phyloP scores from a whole-genome alignment of 768 basidiomycete species.

The Leccinum longicurvipes region DNA sequence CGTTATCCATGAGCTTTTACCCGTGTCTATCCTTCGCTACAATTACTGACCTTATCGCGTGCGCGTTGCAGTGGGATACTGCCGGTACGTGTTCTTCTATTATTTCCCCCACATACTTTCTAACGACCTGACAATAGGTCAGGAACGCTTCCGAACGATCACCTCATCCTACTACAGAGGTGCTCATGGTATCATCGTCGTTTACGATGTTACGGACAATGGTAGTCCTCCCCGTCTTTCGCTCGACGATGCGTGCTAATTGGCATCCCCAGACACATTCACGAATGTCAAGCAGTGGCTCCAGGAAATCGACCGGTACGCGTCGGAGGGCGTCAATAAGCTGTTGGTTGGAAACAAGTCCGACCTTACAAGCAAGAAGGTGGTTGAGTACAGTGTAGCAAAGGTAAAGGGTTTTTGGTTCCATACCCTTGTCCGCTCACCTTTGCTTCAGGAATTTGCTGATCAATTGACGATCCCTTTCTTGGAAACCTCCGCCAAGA shows the following conservation, averaged over 20 bases:
- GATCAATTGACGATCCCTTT: slow-evolving; percentile 92
- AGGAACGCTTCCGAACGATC: slow-evolving; percentile 98
- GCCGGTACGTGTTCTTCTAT: slow-evolving; percentile 56
- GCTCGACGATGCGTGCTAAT: slow-evolving; percentile 6
- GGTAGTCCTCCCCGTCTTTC: slow-evolving; percentile 40
- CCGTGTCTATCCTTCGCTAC: background rate
- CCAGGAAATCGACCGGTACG: slow-evolving; percentile 92
- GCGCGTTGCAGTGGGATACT: slow-evolving; percentile 77
- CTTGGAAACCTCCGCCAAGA: slow-evolving; percentile 99
- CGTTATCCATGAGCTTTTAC: background rate
- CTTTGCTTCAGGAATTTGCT: slow-evolving; percentile 74
- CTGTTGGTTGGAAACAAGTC: slow-evolving; percentile 98
- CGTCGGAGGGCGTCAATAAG: slow-evolving; percentile 98
- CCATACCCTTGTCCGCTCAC: slow-evolving; percentile 1
- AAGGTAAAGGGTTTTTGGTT: slow-evolving; percentile 49
- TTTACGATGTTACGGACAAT: slow-evolving; percentile 98
- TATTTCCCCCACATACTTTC: background rate
- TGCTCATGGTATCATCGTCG: slow-evolving; percentile 96
- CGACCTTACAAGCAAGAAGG: slow-evolving; percentile 95
- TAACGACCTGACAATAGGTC: slow-evolving; percentile 50
- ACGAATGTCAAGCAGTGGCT: slow-evolving; percentile 95
- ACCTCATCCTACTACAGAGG: slow-evolving; percentile 99
- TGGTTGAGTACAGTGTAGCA: slow-evolving; percentile 84
- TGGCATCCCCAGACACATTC: slow-evolving; percentile 69
- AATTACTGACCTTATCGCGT: slow-evolving; percentile 17